These are phyloP conservation scores for Bruguiera gymnorhiza DNA, from an alignment of 345 rosid genomes.

Conservation along the genomic window DNA sequence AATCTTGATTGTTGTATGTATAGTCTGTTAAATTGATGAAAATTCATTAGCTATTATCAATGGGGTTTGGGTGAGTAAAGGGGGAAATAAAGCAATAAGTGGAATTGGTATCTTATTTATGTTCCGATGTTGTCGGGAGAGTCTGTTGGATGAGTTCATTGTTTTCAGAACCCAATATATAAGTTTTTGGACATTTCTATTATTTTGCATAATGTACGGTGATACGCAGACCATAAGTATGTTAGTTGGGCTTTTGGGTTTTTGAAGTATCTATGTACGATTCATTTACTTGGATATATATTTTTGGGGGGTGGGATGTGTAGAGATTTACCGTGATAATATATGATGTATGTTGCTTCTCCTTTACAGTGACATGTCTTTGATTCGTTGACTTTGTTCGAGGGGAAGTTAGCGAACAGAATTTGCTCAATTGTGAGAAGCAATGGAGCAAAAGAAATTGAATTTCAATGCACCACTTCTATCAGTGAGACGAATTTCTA, in stretches of 20 bases:
- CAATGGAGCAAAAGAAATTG: constrained; percentile 71
- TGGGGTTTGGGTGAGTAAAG: background rate
- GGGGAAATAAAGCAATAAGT: background rate
- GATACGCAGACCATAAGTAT: too few species aligned
- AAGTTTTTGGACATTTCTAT: background rate
- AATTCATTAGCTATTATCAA: too few species aligned
- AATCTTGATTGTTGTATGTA: background rate
- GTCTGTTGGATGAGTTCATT: constrained; percentile 1
- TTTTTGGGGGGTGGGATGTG: background rate
- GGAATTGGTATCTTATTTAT: background rate
- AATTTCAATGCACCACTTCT: constrained; percentile 75
- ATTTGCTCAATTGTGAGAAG: constrained; percentile 5
- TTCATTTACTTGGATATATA: constrained; percentile 1
- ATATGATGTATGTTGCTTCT: background rate
- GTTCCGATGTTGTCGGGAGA: background rate
- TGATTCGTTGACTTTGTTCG: constrained; percentile 1
- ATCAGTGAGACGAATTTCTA: constrained; percentile 64
- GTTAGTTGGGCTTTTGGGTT: too few species aligned
- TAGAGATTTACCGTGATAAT: constrained; percentile 8
- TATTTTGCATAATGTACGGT: too few species aligned
- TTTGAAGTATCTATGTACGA: too few species aligned
- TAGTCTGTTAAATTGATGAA: background rate
- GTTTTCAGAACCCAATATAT: constrained; percentile 9
- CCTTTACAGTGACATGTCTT: constrained; percentile 2
- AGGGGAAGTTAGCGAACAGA: constrained; percentile 6